A percentile compares a stretch with the other conserved stretches of the same genome.
These are phyloP conservation scores for Linderina pennispora DNA, from an alignment of 192 early-diverging fungal genomes.

Conservation along the genomic window DNA sequence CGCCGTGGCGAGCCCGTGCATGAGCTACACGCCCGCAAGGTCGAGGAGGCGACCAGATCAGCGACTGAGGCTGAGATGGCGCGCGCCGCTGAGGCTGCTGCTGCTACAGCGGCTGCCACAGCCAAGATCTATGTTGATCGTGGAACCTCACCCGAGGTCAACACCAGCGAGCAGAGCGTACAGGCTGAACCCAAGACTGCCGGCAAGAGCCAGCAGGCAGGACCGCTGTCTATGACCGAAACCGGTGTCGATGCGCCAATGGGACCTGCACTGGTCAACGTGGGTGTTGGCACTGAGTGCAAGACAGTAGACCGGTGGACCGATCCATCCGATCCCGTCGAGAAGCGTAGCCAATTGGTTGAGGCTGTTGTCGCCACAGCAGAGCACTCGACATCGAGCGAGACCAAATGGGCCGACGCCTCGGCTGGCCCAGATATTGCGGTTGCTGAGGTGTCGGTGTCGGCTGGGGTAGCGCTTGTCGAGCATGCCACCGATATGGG, in stretches of 20 bases:
- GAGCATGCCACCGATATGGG: constrained; percentile 5
- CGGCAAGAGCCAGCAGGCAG: constrained; percentile 14
- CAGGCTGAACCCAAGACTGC: constrained; percentile 20
- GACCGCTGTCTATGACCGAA: constrained; percentile 4
- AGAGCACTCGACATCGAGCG: constrained; percentile 8
- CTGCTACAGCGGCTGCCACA: constrained; percentile 14
- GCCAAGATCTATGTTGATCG: constrained; percentile 22
- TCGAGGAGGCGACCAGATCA: constrained; percentile 18
- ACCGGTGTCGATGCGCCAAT: constrained; percentile 17
- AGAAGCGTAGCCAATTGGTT: constrained; percentile 4
- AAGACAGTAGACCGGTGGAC: constrained; percentile 17
- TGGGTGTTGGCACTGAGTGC: constrained; percentile 9
- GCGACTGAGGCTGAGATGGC: constrained; percentile 20
- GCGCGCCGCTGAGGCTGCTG: constrained; percentile 15
- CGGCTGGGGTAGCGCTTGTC: no score
- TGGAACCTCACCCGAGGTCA: constrained; percentile 10
- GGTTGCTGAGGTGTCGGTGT: constrained; percentile 3
- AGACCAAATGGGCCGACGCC: constrained; percentile 4
- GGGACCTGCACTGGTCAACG: constrained; percentile 5
- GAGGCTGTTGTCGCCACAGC: constrained; percentile 1
- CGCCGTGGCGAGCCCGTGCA: constrained; percentile 30
- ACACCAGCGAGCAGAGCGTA: constrained; percentile 17
- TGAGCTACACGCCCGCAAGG: constrained; percentile 21
- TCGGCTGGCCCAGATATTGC: constrained; percentile 10
- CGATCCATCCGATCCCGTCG: constrained; percentile 33